A percentile compares a stretch with the other conserved stretches of the same genome.
Evolutionary conservation across 148 eudicot species (phyloP).

Genomic region (Amaranthus hypochondriacus): DNA sequence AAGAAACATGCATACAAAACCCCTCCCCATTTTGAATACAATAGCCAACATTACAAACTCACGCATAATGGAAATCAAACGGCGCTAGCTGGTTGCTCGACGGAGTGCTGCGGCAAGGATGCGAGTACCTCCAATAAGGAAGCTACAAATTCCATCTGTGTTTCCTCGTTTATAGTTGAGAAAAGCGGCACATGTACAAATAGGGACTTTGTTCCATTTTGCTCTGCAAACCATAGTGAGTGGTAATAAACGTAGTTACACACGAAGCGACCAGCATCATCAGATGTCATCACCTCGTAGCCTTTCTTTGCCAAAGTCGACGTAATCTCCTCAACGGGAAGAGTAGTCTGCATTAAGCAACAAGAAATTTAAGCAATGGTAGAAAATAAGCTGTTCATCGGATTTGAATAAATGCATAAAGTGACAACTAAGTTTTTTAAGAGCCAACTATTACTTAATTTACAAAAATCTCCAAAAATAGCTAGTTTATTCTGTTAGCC

Average conservation of each 20-base stretch:
- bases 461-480: too few relatives aligned
- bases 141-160: constrained; percentile 83
- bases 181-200: constrained; percentile 96
- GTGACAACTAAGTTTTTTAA: too few relatives aligned
- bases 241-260: constrained; percentile 97
- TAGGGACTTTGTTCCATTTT: constrained; percentile 72
- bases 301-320: constrained; percentile 59
- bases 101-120: constrained; percentile 40
- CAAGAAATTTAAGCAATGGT: background rate
- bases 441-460: too few relatives aligned
- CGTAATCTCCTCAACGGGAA: constrained; percentile 65
- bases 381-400: background rate
- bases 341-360: constrained; percentile 52
- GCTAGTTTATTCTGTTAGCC: too few relatives aligned
- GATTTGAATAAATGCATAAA: background rate
- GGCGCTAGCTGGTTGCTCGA: constrained; percentile 17
- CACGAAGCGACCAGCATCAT: constrained; percentile 95
- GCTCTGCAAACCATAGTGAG: constrained; percentile 86
- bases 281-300: constrained; percentile 75
- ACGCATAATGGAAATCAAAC: constrained; percentile 3
- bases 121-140: constrained; percentile 87
- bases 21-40: constrained; percentile 20
- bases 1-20: constrained; percentile 14
- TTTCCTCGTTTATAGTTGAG: constrained; percentile 74
- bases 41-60: constrained; percentile 15